These are phyloP conservation scores for Stachybotrys elegans DNA, from an alignment of 2,329 filamentous ascomycete genomes.

Conservation along the genomic window DNA sequence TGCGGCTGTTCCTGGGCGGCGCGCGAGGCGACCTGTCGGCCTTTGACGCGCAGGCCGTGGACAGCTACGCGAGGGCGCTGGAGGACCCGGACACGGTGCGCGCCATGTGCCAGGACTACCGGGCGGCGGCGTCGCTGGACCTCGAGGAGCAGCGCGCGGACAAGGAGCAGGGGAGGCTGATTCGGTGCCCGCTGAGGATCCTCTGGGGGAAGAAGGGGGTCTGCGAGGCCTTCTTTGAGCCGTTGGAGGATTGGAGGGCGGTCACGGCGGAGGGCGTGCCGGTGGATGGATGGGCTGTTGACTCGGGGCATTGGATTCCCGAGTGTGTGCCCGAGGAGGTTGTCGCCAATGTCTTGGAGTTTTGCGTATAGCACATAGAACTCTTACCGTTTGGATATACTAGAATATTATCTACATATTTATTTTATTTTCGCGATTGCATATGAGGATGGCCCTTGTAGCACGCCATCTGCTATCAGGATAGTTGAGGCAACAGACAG, in stretches of 20 bases:
- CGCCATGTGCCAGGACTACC: constrained; percentile 52
- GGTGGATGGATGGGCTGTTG: constrained; percentile 36
- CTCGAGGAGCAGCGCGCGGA: constrained; percentile 44
- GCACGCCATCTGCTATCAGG: too few relatives aligned
- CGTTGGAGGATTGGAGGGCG: constrained; percentile 43
- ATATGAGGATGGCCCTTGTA: too few relatives aligned
- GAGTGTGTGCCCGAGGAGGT: constrained; percentile 46
- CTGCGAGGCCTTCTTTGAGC: constrained; percentile 44
- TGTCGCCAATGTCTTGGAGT: constrained; percentile 32
- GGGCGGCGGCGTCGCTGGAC: constrained; percentile 46
- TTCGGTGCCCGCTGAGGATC: constrained; percentile 41
- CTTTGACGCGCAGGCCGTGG: constrained; percentile 28
- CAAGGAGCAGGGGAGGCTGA: constrained; percentile 32
- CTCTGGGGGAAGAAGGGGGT: constrained; percentile 45
- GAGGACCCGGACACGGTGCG: constrained; percentile 36
- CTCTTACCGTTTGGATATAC: too few relatives aligned
- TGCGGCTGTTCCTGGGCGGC: constrained; percentile 36
- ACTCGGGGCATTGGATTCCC: constrained; percentile 44
- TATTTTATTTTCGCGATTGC: too few relatives aligned
- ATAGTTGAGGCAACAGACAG: too few relatives aligned
- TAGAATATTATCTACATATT: too few relatives aligned
- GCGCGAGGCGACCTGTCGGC: constrained; percentile 27
- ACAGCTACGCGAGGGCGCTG: constrained; percentile 36
- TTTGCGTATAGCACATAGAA: constrained; percentile 31
- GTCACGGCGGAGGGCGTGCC: constrained; percentile 30